These are phyloP conservation scores for Fomitopsis palustris DNA, from an alignment of 1,284 basidiomycete species.

Conservation along the genomic window DNA sequence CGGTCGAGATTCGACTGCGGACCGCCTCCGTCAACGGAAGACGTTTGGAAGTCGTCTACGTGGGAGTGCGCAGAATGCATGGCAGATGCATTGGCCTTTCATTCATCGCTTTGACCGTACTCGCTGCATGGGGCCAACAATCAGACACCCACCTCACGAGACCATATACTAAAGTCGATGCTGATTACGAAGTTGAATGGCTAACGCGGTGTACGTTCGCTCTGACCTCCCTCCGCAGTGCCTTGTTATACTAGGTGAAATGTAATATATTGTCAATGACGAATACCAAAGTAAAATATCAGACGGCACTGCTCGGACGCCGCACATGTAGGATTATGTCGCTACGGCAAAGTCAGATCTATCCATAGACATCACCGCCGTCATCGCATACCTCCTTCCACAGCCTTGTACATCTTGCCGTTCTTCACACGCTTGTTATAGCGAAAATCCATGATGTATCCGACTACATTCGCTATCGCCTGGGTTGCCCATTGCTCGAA, in stretches of 20 bases:
- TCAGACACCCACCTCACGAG: too few relatives aligned
- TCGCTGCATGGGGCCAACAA: too few relatives aligned
- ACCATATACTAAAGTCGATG: too few relatives aligned
- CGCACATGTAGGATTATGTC: not conserved
- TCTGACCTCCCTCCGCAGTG: too few relatives aligned
- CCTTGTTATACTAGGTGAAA: not conserved
- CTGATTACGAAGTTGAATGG: too few relatives aligned
- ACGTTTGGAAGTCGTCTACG: not conserved
- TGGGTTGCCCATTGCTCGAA: constrained; percentile 81
- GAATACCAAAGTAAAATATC: too few relatives aligned
- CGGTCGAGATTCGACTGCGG: constrained; percentile 1
- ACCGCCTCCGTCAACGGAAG: not conserved
- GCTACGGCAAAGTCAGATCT: not conserved
- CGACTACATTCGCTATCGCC: constrained; percentile 56
- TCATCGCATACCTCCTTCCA: constrained; percentile 61
- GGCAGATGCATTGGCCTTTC: not conserved
- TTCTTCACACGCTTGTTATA: constrained; percentile 48
- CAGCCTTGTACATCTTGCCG: constrained; percentile 69
- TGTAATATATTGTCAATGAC: not conserved
- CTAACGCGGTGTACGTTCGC: too few relatives aligned
- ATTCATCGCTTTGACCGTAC: not conserved
- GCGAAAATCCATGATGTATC: constrained; percentile 40
- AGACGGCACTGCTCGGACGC: not conserved
- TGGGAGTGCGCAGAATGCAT: not conserved
- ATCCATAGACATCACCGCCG: not conserved